Base-by-base conservation (phyloP, 352 stramenopile genomes). In the Saprolegnia diclina region DNA sequence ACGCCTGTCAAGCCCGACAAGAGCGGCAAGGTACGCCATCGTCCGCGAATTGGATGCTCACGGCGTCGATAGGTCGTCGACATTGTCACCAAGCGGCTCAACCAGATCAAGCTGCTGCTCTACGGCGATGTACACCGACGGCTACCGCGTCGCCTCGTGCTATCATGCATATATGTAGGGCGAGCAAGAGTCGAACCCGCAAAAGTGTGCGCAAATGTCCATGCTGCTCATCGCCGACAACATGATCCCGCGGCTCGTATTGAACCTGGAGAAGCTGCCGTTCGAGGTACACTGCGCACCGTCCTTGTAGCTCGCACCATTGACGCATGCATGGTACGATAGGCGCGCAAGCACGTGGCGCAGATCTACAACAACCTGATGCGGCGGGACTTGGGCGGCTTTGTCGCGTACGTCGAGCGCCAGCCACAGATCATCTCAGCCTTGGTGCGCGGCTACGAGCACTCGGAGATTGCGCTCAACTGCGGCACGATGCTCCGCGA, bases 311-410 rank as follows among this genome's bases (percentile, higher is more conserved):
- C 38, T 22, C 61, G 10, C 29, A 35, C 2, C 29, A 35, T 5
- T 2, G 29, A 35, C 29, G 2, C 29, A 35, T 35, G 29, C 29
- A 35, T 35, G 29, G 29, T 26, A 59, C 18, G 21, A 40, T 26
- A 78, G 74, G 83, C 85, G 37, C 82, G 85, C 55, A 93, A 93
- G 73, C 82, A 93, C 50, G 89, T 93, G 71, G 85, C 82, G 45
- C 83, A 94, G 67, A 83, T 97, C 29, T 97, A 89, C 73, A 93
- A 89, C 77, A 96, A 96, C 74, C 80, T 97, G 35, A 90, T 95
- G 76, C 83, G 87, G 18, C 88, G 89, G 56, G 87, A 96, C 65
- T 75, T 95, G 7, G 76, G 77, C 22, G 80, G 81, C 21, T 97
- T 97, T 67, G 85, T 92, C 0, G 77, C 68, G 29, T 96, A 96